Percentiles rank a stretch among this genome's conserved stretches.
Evolutionary conservation across 352 stramenopile species (phyloP).

Genomic region (Phytopythium kandeliae): DNA sequence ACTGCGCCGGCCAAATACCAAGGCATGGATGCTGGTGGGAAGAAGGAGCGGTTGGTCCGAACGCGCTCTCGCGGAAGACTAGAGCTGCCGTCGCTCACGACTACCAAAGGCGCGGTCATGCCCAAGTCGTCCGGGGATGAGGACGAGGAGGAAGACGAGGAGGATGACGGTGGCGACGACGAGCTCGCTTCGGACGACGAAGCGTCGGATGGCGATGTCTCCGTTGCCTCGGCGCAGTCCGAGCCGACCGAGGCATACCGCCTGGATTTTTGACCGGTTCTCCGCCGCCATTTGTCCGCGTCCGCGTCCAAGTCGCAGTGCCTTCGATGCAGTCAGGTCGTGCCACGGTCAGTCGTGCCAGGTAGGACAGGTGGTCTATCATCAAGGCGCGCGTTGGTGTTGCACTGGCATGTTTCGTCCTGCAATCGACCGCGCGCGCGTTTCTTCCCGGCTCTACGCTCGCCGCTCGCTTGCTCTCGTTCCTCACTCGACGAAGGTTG

Average conservation of each 20-base stretch:
- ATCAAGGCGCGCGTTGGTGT: not conserved
- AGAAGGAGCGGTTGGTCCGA: slow-evolving; percentile 7
- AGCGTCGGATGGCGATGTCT: slow-evolving; percentile 14
- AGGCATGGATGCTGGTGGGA: slow-evolving; percentile 6
- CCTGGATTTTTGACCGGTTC: slow-evolving; percentile 27
- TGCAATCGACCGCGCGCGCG: not conserved
- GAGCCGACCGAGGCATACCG: slow-evolving; percentile 23
- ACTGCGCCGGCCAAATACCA: slow-evolving; percentile 15
- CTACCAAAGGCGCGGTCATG: not conserved
- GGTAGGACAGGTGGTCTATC: not conserved
- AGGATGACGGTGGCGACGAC: slow-evolving; percentile 20
- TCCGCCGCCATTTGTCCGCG: too few species aligned
- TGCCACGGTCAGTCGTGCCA: too few species aligned
- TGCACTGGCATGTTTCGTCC: not conserved
- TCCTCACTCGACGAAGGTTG: too few species aligned
- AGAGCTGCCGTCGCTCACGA: slow-evolving; percentile 18
- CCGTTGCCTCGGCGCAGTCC: slow-evolving; percentile 16
- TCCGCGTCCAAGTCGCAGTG: too few species aligned
- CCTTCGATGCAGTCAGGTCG: too few species aligned
- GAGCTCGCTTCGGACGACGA: slow-evolving; percentile 15
- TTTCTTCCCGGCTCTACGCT: too few species aligned
- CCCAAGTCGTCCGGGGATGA: slow-evolving; percentile 7
- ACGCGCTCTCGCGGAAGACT: slow-evolving; percentile 10
- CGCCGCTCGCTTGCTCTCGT: too few species aligned
- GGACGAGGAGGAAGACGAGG: slow-evolving; percentile 11